These are phyloP conservation scores for Xylaria sp. DNA, from an alignment of 2,329 filamentous ascomycete species.

Conservation along the genomic window DNA sequence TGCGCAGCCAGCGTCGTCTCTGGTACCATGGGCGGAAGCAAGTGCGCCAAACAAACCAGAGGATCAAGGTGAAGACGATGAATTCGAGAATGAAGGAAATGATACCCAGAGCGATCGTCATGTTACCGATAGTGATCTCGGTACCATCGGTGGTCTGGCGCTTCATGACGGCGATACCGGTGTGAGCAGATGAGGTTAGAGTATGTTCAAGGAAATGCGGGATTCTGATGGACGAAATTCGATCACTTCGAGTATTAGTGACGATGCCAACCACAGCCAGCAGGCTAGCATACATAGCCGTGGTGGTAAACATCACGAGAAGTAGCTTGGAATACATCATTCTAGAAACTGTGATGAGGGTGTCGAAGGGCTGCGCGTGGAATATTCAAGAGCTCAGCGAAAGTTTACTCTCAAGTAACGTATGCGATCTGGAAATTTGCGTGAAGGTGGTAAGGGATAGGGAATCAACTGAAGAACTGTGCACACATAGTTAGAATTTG, in stretches of 20 bases:
- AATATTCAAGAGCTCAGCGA: background rate
- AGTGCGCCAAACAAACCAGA: background rate
- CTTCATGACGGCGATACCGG: background rate
- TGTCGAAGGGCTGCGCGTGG: background rate
- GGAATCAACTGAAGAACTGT: background rate
- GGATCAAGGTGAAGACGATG: background rate
- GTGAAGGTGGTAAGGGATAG: background rate
- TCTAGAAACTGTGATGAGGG: background rate
- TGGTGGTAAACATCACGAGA: background rate
- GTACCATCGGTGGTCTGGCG: background rate
- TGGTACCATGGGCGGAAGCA: background rate
- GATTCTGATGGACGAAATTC: background rate
- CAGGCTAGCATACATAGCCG: background rate
- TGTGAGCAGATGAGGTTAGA: background rate
- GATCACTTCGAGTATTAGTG: background rate
- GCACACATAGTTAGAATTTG: background rate
- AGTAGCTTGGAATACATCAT: constrained; percentile 6
- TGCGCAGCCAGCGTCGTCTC: background rate
- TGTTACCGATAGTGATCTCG: background rate
- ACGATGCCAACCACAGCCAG: background rate
- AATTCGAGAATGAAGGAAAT: background rate
- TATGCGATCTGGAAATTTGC: background rate
- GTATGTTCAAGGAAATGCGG: background rate
- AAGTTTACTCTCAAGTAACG: background rate
- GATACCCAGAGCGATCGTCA: background rate